Evolutionary conservation across 805 yeast genomes (phyloP).

Genomic region (Metschnikowia kofuensis): DNA sequence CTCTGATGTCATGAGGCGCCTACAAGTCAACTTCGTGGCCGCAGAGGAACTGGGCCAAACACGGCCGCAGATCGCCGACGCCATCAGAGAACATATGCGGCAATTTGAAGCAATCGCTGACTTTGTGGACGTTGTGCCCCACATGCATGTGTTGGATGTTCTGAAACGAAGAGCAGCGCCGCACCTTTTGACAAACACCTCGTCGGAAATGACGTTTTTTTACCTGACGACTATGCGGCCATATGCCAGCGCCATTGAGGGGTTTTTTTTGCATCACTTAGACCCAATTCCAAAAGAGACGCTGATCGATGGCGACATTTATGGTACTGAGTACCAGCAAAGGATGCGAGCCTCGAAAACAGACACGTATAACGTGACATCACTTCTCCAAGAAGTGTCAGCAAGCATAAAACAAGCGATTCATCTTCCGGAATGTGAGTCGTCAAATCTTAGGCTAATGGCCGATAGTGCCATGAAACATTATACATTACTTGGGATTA

Average conservation of each 20-base stretch:
- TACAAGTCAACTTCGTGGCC: slow-evolving; percentile 15
- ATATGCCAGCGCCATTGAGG: slow-evolving; percentile 13
- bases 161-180: slow-evolving; percentile 11
- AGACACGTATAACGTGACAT: slow-evolving; percentile 10
- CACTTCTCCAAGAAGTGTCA: slow-evolving; percentile 5
- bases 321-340: slow-evolving; percentile 15
- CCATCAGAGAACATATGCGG: slow-evolving; percentile 7
- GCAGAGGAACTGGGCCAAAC: slow-evolving; percentile 17
- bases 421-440: slow-evolving; percentile 5
- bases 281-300: slow-evolving; percentile 1
- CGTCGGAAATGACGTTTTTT: slow-evolving; percentile 11
- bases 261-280: slow-evolving; percentile 13
- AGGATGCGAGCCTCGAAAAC: not conserved
- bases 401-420: slow-evolving; percentile 1
- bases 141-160: slow-evolving; percentile 13
- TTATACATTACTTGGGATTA: slow-evolving; percentile 13
- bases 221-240: slow-evolving; percentile 17
- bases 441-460: slow-evolving; percentile 6
- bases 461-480: slow-evolving; percentile 16
- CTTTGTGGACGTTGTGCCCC: slow-evolving; percentile 3
- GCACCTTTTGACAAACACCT: slow-evolving; percentile 7
- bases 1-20: slow-evolving; percentile 1
- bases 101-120: slow-evolving; percentile 4
- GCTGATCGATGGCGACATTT: slow-evolving; percentile 6
- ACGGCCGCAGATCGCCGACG: slow-evolving; percentile 2